Conservation (phyloP, 2,329 filamentous ascomycete genomes). For the Fusarium cicatricum region DNA sequence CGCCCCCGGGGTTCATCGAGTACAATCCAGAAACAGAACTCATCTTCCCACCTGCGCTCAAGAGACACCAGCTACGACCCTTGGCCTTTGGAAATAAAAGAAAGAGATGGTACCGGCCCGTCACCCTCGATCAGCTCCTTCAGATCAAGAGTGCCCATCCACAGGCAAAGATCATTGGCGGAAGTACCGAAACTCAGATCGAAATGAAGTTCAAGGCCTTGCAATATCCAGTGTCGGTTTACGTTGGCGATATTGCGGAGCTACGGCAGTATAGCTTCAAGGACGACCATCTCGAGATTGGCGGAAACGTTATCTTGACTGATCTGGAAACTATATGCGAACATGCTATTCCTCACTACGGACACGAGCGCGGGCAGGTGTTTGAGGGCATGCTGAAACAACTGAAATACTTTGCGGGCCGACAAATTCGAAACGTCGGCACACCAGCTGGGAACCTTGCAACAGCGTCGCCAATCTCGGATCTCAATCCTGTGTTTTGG, state of each 20-base stretch:
- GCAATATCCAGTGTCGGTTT: constrained; percentile 89
- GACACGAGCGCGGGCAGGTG: constrained; percentile 73
- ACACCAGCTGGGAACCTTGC: constrained; percentile 94
- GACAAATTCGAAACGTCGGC: constrained; percentile 97
- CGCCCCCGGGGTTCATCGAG: constrained; percentile 89
- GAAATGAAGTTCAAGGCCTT: constrained; percentile 98
- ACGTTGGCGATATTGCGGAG: constrained; percentile 91
- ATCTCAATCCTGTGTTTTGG: constrained; percentile 93
- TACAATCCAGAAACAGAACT: constrained; percentile 94
- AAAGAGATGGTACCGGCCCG: constrained; percentile 92
- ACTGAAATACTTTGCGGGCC: constrained; percentile 90
- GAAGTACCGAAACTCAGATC: constrained; percentile 96
- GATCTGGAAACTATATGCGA: constrained; percentile 88
- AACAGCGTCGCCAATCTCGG: constrained; percentile 95
- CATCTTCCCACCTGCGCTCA: constrained; percentile 88
- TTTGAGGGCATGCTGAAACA: constrained; percentile 95
- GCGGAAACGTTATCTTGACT: constrained; percentile 90
- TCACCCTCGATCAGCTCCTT: constrained; percentile 84
- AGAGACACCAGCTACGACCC: constrained; percentile 82
- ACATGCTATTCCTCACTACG: constrained; percentile 82
- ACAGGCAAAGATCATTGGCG: constrained; percentile 91
- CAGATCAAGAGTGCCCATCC: constrained; percentile 90
- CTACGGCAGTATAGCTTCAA: constrained; percentile 82
- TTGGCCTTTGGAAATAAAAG: constrained; percentile 92
- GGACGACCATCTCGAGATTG: constrained; percentile 86